phyloP scores from a whole-genome alignment of 208 protist species.

The Acanthamoeba pearcei region DNA sequence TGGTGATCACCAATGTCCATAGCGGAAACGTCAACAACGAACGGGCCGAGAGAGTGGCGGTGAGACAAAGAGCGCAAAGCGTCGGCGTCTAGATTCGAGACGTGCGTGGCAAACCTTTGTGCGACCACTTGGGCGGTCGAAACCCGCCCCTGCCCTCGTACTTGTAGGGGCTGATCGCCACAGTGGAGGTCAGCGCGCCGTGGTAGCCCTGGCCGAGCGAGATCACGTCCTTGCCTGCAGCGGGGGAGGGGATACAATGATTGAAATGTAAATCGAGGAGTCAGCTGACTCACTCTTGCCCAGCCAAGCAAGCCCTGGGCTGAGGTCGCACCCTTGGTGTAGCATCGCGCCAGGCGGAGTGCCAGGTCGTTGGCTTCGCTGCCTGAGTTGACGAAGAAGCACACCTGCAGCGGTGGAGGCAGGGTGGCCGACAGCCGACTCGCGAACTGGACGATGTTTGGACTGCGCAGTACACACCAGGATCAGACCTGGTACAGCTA shows the following conservation, averaged over 20 bases:
- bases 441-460: constrained; percentile 65
- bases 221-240: constrained; percentile 44
- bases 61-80: background rate
- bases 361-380: constrained; percentile 92
- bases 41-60: background rate
- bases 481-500: background rate
- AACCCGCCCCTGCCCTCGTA: constrained; percentile 63
- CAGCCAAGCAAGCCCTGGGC: no score
- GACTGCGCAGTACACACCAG: constrained; percentile 10
- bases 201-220: constrained; percentile 64
- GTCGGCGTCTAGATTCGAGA: background rate
- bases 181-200: background rate
- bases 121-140: constrained; percentile 10
- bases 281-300: background rate
- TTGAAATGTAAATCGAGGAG: background rate
- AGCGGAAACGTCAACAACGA: background rate
- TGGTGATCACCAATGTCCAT: background rate
- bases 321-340: constrained; percentile 70
- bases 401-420: constrained; percentile 69
- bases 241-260: no score
- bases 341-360: constrained; percentile 82
- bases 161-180: constrained; percentile 72
- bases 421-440: constrained; percentile 79
- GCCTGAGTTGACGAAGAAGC: constrained; percentile 92
- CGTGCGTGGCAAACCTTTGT: background rate